Evolutionary conservation across 75 land plant genomes (phyloP).

Genomic region (Selaginella moellendorffii): DNA sequence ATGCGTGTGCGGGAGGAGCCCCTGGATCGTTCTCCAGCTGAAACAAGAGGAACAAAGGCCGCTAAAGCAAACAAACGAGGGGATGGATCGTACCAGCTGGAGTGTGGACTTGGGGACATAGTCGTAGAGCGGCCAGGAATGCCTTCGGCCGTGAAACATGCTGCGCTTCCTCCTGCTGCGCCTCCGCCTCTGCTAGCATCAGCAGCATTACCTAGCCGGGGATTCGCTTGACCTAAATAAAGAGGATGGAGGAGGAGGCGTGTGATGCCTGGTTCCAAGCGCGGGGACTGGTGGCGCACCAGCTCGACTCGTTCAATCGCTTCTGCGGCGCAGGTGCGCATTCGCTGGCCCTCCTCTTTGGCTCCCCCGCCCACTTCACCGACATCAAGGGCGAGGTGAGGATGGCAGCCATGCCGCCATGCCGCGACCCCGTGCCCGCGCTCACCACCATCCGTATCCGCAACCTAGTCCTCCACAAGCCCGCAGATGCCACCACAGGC

Average conservation of each 20-base stretch:
- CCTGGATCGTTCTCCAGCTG: constrained; percentile 89
- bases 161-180: no score
- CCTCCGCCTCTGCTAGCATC: no score
- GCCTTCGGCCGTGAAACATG: constrained; percentile 47
- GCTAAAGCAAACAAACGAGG: no score
- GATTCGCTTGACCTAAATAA: no score
- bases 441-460: no score
- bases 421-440: constrained; percentile 19
- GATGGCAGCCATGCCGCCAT: constrained; percentile 40
- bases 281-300: constrained; percentile 61
- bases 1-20: constrained; percentile 80
- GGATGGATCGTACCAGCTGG: constrained; percentile 70
- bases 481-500: constrained; percentile 1
- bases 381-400: constrained; percentile 31
- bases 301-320: constrained; percentile 63
- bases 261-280: constrained; percentile 40
- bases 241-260: no score
- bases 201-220: no score
- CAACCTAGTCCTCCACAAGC: no score
- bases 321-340: constrained; percentile 46
- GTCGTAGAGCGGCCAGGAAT: constrained; percentile 81
- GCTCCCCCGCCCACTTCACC: constrained; percentile 45
- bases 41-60: no score
- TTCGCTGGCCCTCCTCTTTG: constrained; percentile 6
- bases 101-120: constrained; percentile 51